These are phyloP conservation scores for Plicaturopsis crispa DNA, from an alignment of 768 basidiomycete species.

Conservation along the genomic window DNA sequence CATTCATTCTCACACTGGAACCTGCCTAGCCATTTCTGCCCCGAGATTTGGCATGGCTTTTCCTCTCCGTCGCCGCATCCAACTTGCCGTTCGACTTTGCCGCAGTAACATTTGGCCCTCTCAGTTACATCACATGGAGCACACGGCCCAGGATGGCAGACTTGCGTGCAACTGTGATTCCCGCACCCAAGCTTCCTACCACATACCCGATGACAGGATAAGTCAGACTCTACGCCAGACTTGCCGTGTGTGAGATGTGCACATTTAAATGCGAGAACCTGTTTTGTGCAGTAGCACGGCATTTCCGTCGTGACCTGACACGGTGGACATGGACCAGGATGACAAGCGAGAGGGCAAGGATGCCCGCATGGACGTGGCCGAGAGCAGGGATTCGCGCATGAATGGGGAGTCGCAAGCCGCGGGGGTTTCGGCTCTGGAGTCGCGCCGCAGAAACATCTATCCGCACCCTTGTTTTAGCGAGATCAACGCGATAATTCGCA, in stretches of 20 bases:
- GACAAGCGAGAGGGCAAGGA: constrained; percentile 78
- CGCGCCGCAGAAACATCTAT: constrained; percentile 81
- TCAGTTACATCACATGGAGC: constrained; percentile 51
- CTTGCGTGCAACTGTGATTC: constrained; percentile 58
- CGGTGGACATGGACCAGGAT: constrained; percentile 95
- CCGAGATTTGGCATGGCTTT: constrained; percentile 30
- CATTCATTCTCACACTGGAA: constrained; percentile 58
- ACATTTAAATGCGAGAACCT: constrained; percentile 52
- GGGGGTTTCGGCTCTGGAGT: constrained; percentile 65
- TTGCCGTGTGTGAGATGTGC: constrained; percentile 28
- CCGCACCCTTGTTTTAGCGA: constrained; percentile 5
- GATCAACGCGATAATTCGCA: constrained; percentile 1
- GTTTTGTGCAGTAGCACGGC: constrained; percentile 73
- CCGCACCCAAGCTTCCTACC: constrained; percentile 51
- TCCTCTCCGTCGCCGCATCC: constrained; percentile 60
- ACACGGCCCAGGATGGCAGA: constrained; percentile 79
- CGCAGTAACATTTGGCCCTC: constrained; percentile 71
- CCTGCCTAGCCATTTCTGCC: constrained; percentile 57
- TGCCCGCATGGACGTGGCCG: constrained; percentile 67
- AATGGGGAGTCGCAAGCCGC: constrained; percentile 67
- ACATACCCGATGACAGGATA: constrained; percentile 33
- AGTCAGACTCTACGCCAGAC: constrained; percentile 11
- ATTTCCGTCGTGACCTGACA: constrained; percentile 74
- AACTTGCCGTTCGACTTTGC: constrained; percentile 49
- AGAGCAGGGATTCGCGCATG: constrained; percentile 65